These are phyloP conservation scores for Nephelium lappaceum DNA, from an alignment of 345 rosid genomes.

Conservation along the genomic window DNA sequence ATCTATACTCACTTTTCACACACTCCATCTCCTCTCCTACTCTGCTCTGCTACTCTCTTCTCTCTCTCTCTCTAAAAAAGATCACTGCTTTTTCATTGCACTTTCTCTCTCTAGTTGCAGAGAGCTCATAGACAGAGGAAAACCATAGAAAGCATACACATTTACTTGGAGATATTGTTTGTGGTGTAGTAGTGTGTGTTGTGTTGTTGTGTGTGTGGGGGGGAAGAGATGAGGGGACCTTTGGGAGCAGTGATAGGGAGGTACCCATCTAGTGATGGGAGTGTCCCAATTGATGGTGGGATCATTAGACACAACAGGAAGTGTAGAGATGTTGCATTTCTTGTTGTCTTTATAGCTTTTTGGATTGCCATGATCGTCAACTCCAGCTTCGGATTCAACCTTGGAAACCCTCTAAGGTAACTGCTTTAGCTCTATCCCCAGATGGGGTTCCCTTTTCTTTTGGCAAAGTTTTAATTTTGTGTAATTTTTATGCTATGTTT, in stretches of 20 bases:
- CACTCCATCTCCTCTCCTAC: slow-evolving; percentile 26
- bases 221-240: slow-evolving; percentile 72
- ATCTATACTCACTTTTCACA: background rate
- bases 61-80: background rate
- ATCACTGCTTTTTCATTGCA: background rate
- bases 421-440: background rate
- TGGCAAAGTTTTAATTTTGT: slow-evolving; percentile 8
- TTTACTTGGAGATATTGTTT: background rate
- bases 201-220: background rate
- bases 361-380: slow-evolving; percentile 99
- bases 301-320: slow-evolving; percentile 90
- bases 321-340: slow-evolving; percentile 86
- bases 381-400: slow-evolving; percentile 97
- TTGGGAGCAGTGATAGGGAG: slow-evolving; percentile 89
- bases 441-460: slow-evolving; percentile 10
- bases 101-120: slow-evolving; percentile 5
- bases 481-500: slow-evolving; percentile 2
- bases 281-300: slow-evolving; percentile 78
- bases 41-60: slow-evolving; percentile 10
- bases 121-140: background rate
- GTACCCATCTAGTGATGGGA: slow-evolving; percentile 92
- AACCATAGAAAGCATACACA: background rate
- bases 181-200: background rate
- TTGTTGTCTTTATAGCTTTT: slow-evolving; percentile 77
- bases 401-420: slow-evolving; percentile 87